These are phyloP conservation scores for Poteriospumella lacustris DNA, from an alignment of 108 stramenopile genomes.

Conservation along the genomic window DNA sequence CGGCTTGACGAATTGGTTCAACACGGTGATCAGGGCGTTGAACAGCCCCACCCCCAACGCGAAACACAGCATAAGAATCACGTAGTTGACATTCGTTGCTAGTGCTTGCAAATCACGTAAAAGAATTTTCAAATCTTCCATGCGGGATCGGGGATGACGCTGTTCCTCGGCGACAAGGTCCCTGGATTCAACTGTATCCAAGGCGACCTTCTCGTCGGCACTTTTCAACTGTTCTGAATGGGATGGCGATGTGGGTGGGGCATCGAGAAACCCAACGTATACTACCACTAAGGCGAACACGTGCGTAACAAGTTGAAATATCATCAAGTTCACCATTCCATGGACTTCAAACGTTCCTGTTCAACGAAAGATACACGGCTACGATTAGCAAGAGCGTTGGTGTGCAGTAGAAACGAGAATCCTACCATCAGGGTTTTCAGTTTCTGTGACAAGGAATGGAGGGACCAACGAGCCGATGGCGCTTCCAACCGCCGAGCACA, in stretches of 20 bases:
- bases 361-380: too few relatives aligned
- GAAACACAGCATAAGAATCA: too few relatives aligned
- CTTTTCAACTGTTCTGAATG: neutral
- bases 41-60: slow-evolving; percentile 42
- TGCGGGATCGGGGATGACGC: too few relatives aligned
- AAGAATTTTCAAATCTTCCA: too few relatives aligned
- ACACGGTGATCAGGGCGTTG: slow-evolving; percentile 45
- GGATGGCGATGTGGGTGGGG: slow-evolving; percentile 37
- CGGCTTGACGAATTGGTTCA: slow-evolving; percentile 38
- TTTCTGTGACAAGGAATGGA: slow-evolving; percentile 27
- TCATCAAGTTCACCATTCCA: neutral
- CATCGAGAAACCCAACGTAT: neutral
- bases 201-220: too few relatives aligned
- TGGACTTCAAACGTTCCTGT: too few relatives aligned
- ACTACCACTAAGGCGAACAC: neutral
- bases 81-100: too few relatives aligned
- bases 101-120: too few relatives aligned
- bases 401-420: too few relatives aligned
- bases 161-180: too few relatives aligned
- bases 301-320: neutral
- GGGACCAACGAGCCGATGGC: slow-evolving; percentile 39
- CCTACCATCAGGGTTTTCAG: neutral
- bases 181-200: too few relatives aligned
- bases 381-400: too few relatives aligned
- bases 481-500: slow-evolving; percentile 41